Conservation (phyloP, 768 basidiomycete species). For the Leccinum subtestaceum region DNA sequence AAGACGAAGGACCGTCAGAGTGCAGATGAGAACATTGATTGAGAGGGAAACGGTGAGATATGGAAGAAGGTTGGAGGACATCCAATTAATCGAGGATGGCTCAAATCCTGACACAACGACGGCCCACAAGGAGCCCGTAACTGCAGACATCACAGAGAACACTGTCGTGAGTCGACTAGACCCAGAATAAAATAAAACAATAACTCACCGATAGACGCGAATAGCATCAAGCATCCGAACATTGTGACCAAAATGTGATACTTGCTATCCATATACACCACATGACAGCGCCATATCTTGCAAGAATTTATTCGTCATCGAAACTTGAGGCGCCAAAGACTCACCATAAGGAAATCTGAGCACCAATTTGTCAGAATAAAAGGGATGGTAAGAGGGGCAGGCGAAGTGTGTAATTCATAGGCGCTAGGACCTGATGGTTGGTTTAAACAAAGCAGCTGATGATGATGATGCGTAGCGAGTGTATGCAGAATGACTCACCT, state of each 20-base stretch:
- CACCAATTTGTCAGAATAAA: slow-evolving; percentile 33
- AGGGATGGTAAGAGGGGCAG: slow-evolving; percentile 23
- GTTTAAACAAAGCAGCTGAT: too few relatives aligned
- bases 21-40: slow-evolving; percentile 33
- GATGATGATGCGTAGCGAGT: too few relatives aligned
- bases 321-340: background rate
- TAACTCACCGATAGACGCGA: slow-evolving; percentile 25
- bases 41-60: slow-evolving; percentile 33
- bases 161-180: background rate
- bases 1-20: slow-evolving; percentile 32
- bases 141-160: slow-evolving; percentile 7
- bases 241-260: slow-evolving; percentile 13
- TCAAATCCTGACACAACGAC: slow-evolving; percentile 26
- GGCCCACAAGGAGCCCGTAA: slow-evolving; percentile 31
- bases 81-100: slow-evolving; percentile 20
- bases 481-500: slow-evolving; percentile 12
- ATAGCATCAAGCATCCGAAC: slow-evolving; percentile 21
- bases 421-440: background rate
- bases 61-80: slow-evolving; percentile 32
- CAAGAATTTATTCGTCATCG: background rate
- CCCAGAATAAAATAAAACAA: background rate
- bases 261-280: slow-evolving; percentile 30
- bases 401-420: slow-evolving; percentile 24
- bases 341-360: slow-evolving; percentile 30
- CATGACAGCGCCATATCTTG: slow-evolving; percentile 33